phyloP scores from a whole-genome alignment of 805 yeast species.

The Candida nitratophila region DNA sequence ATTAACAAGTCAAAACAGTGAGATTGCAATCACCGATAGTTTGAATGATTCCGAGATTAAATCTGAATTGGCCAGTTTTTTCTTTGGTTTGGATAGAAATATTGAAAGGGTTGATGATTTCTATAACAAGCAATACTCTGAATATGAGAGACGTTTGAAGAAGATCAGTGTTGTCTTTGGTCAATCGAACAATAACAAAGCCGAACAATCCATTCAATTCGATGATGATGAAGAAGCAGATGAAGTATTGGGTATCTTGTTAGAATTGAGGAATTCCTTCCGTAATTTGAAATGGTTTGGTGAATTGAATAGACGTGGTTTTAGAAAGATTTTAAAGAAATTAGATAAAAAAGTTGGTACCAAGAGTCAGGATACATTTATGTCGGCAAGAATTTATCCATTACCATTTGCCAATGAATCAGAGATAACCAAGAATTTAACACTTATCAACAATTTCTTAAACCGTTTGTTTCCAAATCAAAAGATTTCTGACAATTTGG shows the following conservation, averaged over 20 bases:
- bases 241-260: slow-evolving; percentile 57
- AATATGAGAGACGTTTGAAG: slow-evolving; percentile 64
- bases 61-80: slow-evolving; percentile 54
- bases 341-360: slow-evolving; percentile 79
- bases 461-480: slow-evolving; percentile 43
- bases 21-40: slow-evolving; percentile 18
- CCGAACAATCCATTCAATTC: slow-evolving; percentile 8
- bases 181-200: not conserved
- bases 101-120: slow-evolving; percentile 77
- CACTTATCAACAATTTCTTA: slow-evolving; percentile 43
- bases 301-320: slow-evolving; percentile 86
- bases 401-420: slow-evolving; percentile 71
- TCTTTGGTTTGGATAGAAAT: slow-evolving; percentile 71
- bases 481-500: slow-evolving; percentile 5
- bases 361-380: slow-evolving; percentile 44
- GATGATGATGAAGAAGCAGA: slow-evolving; percentile 48
- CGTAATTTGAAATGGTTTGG: slow-evolving; percentile 91
- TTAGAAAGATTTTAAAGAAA: slow-evolving; percentile 81
- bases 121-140: slow-evolving; percentile 64
- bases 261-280: slow-evolving; percentile 69
- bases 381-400: slow-evolving; percentile 63
- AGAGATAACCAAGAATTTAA: slow-evolving; percentile 49
- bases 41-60: slow-evolving; percentile 37
- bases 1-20: slow-evolving; percentile 15
- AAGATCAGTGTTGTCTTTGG: slow-evolving; percentile 35